Percentiles rank a stretch among this genome's conserved stretches.
Evolutionary conservation across 805 yeast genomes (phyloP).

Genomic region (Yamadazyma paraphyllophila): DNA sequence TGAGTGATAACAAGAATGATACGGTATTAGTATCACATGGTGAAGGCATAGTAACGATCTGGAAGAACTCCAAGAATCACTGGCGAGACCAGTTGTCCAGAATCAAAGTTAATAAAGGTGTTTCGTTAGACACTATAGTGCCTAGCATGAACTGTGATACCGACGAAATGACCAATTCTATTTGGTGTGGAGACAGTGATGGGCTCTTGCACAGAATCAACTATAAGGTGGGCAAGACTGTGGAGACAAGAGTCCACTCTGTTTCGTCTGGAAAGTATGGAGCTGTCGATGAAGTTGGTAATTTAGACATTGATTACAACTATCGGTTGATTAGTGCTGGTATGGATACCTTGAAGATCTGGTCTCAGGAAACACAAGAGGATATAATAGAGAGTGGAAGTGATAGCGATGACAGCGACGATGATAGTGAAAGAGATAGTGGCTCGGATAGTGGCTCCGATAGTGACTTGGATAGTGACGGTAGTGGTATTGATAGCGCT

Average conservation of each 20-base stretch:
- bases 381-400: conserved; percentile 17
- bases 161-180: conserved; percentile 43
- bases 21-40: conserved; percentile 82
- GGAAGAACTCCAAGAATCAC: conserved; percentile 73
- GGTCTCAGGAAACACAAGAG: conserved; percentile 47
- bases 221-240: conserved; percentile 58
- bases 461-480: no score
- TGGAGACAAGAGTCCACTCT: conserved; percentile 67
- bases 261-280: conserved; percentile 32
- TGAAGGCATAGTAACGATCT: conserved; percentile 81
- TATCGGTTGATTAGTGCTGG: conserved; percentile 82
- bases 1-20: conserved; percentile 50
- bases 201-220: conserved; percentile 71
- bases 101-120: conserved; percentile 63
- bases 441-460: conserved; percentile 13
- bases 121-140: conserved; percentile 70
- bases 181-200: conserved; percentile 80
- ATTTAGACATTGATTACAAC: conserved; percentile 74
- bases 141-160: conserved; percentile 55
- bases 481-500: not conserved
- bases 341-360: conserved; percentile 75
- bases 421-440: conserved; percentile 19
- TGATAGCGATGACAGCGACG: conserved; percentile 24
- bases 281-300: conserved; percentile 66
- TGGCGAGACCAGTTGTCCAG: conserved; percentile 78